These are phyloP conservation scores for Thalassiosira mediterranea DNA, from an alignment of 352 stramenopile genomes.

Conservation along the genomic window DNA sequence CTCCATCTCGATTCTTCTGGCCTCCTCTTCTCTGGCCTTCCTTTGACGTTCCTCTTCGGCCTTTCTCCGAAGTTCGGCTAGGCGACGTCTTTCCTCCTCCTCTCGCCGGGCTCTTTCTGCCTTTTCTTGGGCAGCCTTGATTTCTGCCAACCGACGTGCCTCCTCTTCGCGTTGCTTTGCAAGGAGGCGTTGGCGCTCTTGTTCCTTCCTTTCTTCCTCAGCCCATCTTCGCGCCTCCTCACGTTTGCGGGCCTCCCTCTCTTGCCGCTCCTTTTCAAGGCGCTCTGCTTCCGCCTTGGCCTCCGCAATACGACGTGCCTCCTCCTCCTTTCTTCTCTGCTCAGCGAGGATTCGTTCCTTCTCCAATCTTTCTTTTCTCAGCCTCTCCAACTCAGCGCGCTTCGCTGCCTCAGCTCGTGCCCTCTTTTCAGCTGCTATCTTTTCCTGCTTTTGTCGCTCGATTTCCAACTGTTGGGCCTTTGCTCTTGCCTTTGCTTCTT, in stretches of 20 bases:
- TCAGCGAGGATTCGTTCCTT: slow-evolving; percentile 29
- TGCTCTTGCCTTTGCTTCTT: slow-evolving; percentile 38
- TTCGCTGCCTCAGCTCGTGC: slow-evolving; percentile 21
- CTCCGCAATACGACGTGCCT: slow-evolving; percentile 41
- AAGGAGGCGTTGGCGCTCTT: slow-evolving; percentile 20
- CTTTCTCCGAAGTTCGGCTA: slow-evolving; percentile 31
- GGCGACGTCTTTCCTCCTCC: slow-evolving; percentile 30
- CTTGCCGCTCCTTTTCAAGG: slow-evolving; percentile 14
- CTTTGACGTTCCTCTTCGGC: slow-evolving; percentile 47
- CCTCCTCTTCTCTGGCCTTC: slow-evolving; percentile 53
- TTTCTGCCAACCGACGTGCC: slow-evolving; percentile 9
- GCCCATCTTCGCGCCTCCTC: slow-evolving; percentile 16
- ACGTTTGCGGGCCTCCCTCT: slow-evolving; percentile 17
- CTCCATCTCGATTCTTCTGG: slow-evolving; percentile 46
- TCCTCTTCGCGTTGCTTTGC: slow-evolving; percentile 40
- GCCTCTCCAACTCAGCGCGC: slow-evolving; percentile 34
- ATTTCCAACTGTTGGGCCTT: slow-evolving; percentile 18
- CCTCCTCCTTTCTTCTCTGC: slow-evolving; percentile 42
- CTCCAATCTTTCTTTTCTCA: slow-evolving; percentile 42
- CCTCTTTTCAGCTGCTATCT: slow-evolving; percentile 35
- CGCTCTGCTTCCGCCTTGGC: slow-evolving; percentile 27
- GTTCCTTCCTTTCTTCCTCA: slow-evolving; percentile 28
- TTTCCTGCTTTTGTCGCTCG: slow-evolving; percentile 38
- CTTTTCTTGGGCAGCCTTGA: slow-evolving; percentile 1
- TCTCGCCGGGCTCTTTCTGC: slow-evolving; percentile 10